Conservation (phyloP, 2,329 filamentous ascomycete genomes). For the Cercospora brassicicola region DNA sequence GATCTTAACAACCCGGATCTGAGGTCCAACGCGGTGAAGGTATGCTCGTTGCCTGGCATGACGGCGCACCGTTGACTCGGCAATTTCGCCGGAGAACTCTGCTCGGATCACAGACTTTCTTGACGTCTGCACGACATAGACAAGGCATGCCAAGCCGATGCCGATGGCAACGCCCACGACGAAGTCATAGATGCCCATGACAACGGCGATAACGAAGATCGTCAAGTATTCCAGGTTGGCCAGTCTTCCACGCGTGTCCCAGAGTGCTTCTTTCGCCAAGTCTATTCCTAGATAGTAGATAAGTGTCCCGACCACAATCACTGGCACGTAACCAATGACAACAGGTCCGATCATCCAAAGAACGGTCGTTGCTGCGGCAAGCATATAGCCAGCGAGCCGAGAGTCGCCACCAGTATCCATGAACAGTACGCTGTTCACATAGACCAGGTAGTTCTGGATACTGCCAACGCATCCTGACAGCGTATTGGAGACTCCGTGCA, state of each 20-base stretch:
- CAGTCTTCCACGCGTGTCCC: slow-evolving; percentile 83
- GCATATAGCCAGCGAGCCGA: slow-evolving; percentile 78
- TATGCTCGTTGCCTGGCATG: slow-evolving; percentile 88
- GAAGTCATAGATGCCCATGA: slow-evolving; percentile 97
- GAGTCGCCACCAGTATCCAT: slow-evolving; percentile 88
- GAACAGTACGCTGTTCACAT: slow-evolving; percentile 96
- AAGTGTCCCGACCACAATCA: slow-evolving; percentile 93
- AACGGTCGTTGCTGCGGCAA: slow-evolving; percentile 75
- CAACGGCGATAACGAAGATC: slow-evolving; percentile 81
- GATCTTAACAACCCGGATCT: slow-evolving; percentile 89
- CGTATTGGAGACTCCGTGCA: slow-evolving; percentile 91
- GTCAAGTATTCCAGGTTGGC: slow-evolving; percentile 86
- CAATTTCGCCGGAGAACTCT: slow-evolving; percentile 84
- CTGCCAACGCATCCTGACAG: slow-evolving; percentile 83
- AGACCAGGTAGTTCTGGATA: slow-evolving; percentile 94
- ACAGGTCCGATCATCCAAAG: slow-evolving; percentile 83
- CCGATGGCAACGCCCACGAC: slow-evolving; percentile 91
- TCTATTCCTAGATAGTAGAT: slow-evolving; percentile 96
- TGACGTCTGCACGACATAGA: slow-evolving; percentile 88
- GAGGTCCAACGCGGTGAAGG: slow-evolving; percentile 77
- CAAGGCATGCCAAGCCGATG: slow-evolving; percentile 86
- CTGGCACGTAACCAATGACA: slow-evolving; percentile 89
- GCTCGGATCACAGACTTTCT: slow-evolving; percentile 84
- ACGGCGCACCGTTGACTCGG: slow-evolving; percentile 86
- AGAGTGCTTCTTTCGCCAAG: slow-evolving; percentile 81